Evolutionary conservation across 2,329 filamentous ascomycete genomes (phyloP), one percentile per base, ranked within the genome.

Genomic region (Colletotrichum liaoningense): DNA sequence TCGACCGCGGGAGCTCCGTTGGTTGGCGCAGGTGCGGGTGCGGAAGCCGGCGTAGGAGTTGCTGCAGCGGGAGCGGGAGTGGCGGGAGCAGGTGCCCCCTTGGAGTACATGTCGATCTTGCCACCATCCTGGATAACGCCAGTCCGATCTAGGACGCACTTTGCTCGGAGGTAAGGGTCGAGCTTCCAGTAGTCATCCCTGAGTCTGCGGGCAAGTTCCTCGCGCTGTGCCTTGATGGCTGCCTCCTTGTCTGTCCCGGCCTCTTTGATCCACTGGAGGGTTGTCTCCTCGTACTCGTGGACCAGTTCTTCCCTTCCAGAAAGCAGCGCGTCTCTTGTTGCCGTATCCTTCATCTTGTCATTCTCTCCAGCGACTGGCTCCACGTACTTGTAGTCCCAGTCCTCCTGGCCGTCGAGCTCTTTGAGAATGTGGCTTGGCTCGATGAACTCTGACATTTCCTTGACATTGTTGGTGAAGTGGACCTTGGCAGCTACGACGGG

Each of bases 401-500:
- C 88, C 77, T 98, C 95, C 7, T 93, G 90, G 59, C 97, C 97
- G 26, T 95, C 96, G 4, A 98, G 88, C 75, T 98, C 95, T 79
- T 93, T 94, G 72, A 93, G 89, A 76, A 98, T 93, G 60, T 92
- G 91, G 58, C 87, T 86, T 52, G 86, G 86, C 12, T 91, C 88
- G 69, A 99, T 93, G 80, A 93, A 98, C 69, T 91, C 86, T 75
- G 93, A 90, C 66, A 99, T 86, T 66, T 98, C 96, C 67, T 93
- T 89, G 68, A 91, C 86, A 77, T 91, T 94, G 79, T 95, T 97
- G 71, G 94, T 97, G 82, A 98, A 98, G 81, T 98, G 92, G 24
- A 99, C 93, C 83, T 99, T 99, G 80, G 90, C 89, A 28, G 97
- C 97, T 33, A 99, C 96, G 4, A 99, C 96, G 2, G 97, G 97